Percentiles rank a stretch among this genome's conserved stretches.
Evolutionary conservation across 441 rosid genomes (phyloP).

Genomic region (Jatropha podagrica): DNA sequence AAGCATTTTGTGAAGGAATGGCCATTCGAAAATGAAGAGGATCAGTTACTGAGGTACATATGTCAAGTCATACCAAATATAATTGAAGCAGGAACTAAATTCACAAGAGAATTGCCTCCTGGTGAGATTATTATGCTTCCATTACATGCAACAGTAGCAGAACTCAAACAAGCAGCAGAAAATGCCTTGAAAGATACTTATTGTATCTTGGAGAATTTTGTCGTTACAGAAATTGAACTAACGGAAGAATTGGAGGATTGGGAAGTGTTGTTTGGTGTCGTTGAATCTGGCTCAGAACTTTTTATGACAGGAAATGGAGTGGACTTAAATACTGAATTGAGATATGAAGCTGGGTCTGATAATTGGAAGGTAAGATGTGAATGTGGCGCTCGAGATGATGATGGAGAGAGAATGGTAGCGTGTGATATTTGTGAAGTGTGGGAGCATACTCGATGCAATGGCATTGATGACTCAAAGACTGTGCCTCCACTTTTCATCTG

Average conservation of each 20-base stretch:
- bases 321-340: constrained; percentile 39
- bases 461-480: constrained; percentile 58
- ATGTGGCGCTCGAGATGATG: constrained; percentile 83
- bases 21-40: constrained; percentile 55
- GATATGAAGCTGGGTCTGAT: constrained; percentile 65
- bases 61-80: constrained; percentile 52
- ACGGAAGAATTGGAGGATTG: constrained; percentile 45
- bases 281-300: constrained; percentile 55
- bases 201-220: constrained; percentile 52
- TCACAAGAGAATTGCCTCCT: constrained; percentile 35
- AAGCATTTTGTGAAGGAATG: constrained; percentile 76
- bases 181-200: constrained; percentile 68
- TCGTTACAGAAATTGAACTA: constrained; percentile 48
- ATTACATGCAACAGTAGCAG: constrained; percentile 58
- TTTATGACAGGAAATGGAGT: constrained; percentile 53
- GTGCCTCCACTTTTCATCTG: constrained; percentile 81
- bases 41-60: constrained; percentile 45
- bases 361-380: constrained; percentile 77
- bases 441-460: constrained; percentile 89
- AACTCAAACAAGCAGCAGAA: constrained; percentile 65
- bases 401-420: constrained; percentile 89
- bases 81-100: constrained; percentile 21
- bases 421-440: constrained; percentile 87
- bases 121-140: constrained; percentile 65
- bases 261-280: constrained; percentile 51